Evolutionary conservation across 257 asterid genomes (phyloP), one percentile per base, ranked within the genome.

Genomic region (Plectranthus barbatus): DNA sequence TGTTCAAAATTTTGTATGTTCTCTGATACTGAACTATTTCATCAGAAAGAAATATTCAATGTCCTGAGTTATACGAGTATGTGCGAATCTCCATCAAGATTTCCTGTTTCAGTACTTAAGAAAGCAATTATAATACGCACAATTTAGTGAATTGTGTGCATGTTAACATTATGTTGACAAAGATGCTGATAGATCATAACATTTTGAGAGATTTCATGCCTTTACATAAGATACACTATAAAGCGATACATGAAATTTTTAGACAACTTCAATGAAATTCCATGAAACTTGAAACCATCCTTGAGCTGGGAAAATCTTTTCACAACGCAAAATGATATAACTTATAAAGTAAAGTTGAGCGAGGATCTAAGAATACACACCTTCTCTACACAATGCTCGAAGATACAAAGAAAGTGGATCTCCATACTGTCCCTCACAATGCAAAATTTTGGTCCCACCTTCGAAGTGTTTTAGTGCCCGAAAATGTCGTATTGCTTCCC

Each of bases 301-400:
- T 33, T 13, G 15, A 26, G 5, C 31, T 41, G 19, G 34, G 31
- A 70, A 18, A 55, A 13, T 41, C 53, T 26, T 52, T 18, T 39
- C 5, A 37, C 14, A 51, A 14, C 33, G 20, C 9, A 13, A 44
- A 46, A 56, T 51, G n/a, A n/a, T n/a, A n/a, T n/a, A n/a, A 36
- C 50, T 40, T 51, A 17, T n/a, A 52, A 49, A 42, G 57, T 47
- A 53, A 46, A 56, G 47, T 51, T 37, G 48, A 49, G 40, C 12
- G 46, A 19, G 64, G 47, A 18, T 23, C 66, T 13, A 19, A 59
- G 69, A 48, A 12, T 18, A 56, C 61, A 23, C 62, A 87, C 99
- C 99, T 89, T 92, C 97, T 81, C 99, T 83, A 71, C 99, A 86
- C 73, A 92, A 69, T 44, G 97, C 97, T 51, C 99, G 95, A 14